Evolutionary conservation across 148 eudicot genomes (phyloP).

Genomic region (Rhododendron kiyosumense): DNA sequence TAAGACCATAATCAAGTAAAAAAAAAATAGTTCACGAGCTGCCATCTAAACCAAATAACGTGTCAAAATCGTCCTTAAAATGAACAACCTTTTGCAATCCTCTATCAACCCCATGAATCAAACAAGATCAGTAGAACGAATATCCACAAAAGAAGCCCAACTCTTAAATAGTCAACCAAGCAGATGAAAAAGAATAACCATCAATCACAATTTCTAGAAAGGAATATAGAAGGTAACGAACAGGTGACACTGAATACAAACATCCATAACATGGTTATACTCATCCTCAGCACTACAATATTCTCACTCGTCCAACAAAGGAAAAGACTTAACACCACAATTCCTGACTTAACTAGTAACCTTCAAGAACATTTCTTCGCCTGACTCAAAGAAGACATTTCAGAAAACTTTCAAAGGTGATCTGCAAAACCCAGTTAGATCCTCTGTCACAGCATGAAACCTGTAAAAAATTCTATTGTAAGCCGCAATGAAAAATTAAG

Average conservation of each 20-base stretch:
- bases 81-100: background rate
- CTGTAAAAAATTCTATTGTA: conserved; percentile 17
- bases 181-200: background rate
- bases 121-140: background rate
- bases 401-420: background rate
- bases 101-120: background rate
- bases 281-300: background rate
- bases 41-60: background rate
- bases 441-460: conserved; percentile 17
- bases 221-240: background rate
- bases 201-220: background rate
- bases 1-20: background rate
- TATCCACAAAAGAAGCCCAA: background rate
- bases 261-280: background rate
- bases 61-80: background rate
- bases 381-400: background rate
- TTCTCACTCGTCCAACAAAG: background rate
- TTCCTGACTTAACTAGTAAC: background rate
- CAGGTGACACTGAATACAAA: background rate
- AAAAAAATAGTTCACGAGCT: too few species aligned
- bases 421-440: conserved; percentile 16
- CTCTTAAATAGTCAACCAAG: background rate
- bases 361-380: background rate
- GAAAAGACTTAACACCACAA: background rate
- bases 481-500: conserved; percentile 8